phyloP scores from a whole-genome alignment of 192 early-diverging fungal genomes.

The Mortierella hygrophila region DNA sequence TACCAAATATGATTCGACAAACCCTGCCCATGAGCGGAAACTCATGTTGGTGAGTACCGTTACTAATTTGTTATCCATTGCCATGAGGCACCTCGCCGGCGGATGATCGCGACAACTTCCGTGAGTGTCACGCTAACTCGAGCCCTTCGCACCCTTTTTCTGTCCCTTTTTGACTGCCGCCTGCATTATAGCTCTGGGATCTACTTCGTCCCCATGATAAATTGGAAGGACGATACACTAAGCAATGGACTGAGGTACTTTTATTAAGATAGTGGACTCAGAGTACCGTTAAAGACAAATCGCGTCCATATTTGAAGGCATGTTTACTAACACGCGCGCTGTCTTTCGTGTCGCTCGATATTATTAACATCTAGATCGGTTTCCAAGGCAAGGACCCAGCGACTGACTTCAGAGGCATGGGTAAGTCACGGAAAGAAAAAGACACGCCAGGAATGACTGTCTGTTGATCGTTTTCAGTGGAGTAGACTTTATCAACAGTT shows the following conservation, averaged over 20 bases:
- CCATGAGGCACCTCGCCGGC: neutral
- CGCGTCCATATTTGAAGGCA: neutral
- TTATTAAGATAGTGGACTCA: neutral
- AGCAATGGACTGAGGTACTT: conserved; percentile 72
- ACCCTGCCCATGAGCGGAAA: conserved; percentile 70
- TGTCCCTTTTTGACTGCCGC: conserved; percentile 7
- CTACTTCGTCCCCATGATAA: conserved; percentile 67
- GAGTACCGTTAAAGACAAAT: neutral
- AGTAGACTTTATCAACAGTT: too few species aligned
- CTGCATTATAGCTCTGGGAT: conserved; percentile 68
- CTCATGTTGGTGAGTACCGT: conserved; percentile 62
- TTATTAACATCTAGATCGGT: conserved; percentile 67
- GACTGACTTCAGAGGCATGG: conserved; percentile 91
- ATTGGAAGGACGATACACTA: conserved; percentile 59
- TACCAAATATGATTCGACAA: conserved; percentile 71
- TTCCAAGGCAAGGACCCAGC: conserved; percentile 89
- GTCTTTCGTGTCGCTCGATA: neutral
- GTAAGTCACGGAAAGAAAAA: conserved; percentile 30
- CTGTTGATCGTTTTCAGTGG: neutral
- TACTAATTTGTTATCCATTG: neutral
- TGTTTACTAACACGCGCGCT: neutral
- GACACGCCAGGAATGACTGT: neutral
- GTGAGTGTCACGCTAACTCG: neutral
- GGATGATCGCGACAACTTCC: too few species aligned
- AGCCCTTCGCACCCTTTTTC: neutral